These are phyloP conservation scores for Logfia minima DNA, from an alignment of 129 eudicot genomes.

Conservation along the genomic window DNA sequence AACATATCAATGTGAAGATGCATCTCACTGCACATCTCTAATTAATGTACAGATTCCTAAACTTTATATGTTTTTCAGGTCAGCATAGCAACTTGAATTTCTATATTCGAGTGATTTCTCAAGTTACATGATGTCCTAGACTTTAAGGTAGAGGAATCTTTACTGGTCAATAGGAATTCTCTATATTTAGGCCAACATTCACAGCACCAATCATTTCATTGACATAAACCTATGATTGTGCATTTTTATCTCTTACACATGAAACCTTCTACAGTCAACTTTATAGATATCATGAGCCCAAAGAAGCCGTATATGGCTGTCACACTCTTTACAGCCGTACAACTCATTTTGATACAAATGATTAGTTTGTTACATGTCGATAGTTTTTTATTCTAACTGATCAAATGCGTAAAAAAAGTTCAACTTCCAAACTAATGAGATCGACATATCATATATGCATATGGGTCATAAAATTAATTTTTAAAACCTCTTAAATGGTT, in stretches of 20 bases:
- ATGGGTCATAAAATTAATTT: neutral
- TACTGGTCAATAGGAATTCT: constrained; percentile 11
- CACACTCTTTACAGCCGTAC: neutral
- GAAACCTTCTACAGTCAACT: neutral
- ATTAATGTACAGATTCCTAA: constrained; percentile 29
- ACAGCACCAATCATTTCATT: constrained; percentile 7
- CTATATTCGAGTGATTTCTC: constrained; percentile 12
- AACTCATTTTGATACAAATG: neutral
- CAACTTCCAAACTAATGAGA: neutral
- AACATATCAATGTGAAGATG: constrained; percentile 24
- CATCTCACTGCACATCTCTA: constrained; percentile 11
- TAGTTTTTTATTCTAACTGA: neutral
- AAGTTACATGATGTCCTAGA: constrained; percentile 8
- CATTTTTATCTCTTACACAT: neutral
- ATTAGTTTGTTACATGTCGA: neutral
- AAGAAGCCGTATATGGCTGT: neutral
- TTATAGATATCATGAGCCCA: neutral
- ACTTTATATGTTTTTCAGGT: constrained; percentile 28
- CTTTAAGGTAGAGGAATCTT: neutral
- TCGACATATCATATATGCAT: neutral
- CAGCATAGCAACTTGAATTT: constrained; percentile 36
- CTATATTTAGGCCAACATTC: constrained; percentile 24
- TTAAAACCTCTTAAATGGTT: constrained; percentile 1
- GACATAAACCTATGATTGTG: constrained; percentile 8
- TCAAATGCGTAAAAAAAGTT: neutral